Evolutionary conservation across 139 green algal species (phyloP), one percentile per base, ranked within the genome.

Genomic region (Chlamydomonas eustigma): DNA sequence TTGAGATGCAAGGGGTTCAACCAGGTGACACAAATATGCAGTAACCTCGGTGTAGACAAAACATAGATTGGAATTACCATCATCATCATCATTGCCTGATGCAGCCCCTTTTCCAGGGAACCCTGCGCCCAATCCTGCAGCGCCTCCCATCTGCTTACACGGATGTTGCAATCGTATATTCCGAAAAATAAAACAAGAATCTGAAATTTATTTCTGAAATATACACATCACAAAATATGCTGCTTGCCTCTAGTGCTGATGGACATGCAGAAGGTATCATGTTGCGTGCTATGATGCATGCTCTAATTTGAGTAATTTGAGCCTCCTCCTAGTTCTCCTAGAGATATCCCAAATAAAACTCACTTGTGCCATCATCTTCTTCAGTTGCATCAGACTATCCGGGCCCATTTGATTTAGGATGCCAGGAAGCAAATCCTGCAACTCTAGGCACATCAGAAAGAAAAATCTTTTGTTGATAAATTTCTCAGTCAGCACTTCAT

Each of bases 381-480:
- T 94, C 76, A 97, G 80, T 51, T 94, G 87, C 2, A 76, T 77
- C 39, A 97, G 78, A 82, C 86, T 93, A 75, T 92, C 92, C 51
- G 88, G 89, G 39, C 90, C 90, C 81, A 97, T 91, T 79, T 97
- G 91, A 75, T 85, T 94, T 37, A 95, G 83, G 80, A 97, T 93
- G 70, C 84, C 86, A n/a, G 91, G 91, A 38, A 96, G 82, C 65
- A 96, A 67, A 37, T 96, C 92, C 66, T 92, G 86, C 58, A 96
- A 72, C 79, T 94, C 90, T 94, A 82, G 39, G n/a, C n/a, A n/a
- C n/a, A n/a, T n/a, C n/a, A n/a, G n/a, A n/a, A n/a, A n/a, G n/a
- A n/a, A n/a, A n/a, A n/a, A n/a, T n/a, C n/a, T n/a, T n/a, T n/a
- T n/a, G n/a, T n/a, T n/a, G n/a, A n/a, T n/a, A n/a, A n/a, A n/a